These are phyloP conservation scores for Crepidotus variabilis DNA, from an alignment of 768 basidiomycete genomes.

Conservation along the genomic window DNA sequence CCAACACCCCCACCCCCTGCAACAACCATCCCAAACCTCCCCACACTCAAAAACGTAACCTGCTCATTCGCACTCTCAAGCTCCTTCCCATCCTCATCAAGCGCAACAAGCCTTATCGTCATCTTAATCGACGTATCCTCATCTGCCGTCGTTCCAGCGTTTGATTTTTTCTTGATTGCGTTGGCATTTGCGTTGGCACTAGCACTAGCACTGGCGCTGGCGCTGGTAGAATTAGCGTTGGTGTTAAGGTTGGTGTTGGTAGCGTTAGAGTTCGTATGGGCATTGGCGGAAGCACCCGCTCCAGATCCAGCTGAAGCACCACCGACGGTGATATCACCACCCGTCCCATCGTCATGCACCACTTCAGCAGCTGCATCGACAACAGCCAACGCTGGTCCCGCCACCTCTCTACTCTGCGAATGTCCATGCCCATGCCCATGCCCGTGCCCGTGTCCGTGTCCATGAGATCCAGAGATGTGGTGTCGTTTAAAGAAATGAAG, in stretches of 20 bases:
- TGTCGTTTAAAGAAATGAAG: conserved; percentile 58
- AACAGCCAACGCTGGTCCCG: conserved; percentile 76
- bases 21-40: conserved; percentile 49
- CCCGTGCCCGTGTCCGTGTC: neutral
- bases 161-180: conserved; percentile 31
- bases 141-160: conserved; percentile 30
- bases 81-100: conserved; percentile 71
- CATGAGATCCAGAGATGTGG: too few species aligned
- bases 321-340: conserved; percentile 20
- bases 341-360: conserved; percentile 22
- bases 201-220: too few species aligned
- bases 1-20: too few species aligned
- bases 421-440: neutral
- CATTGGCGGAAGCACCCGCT: neutral
- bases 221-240: too few species aligned
- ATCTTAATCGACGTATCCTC: conserved; percentile 66
- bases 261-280: too few species aligned
- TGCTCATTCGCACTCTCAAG: conserved; percentile 78
- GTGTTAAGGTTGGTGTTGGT: too few species aligned
- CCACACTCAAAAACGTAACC: conserved; percentile 82
- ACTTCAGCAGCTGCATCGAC: conserved; percentile 56
- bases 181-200: too few species aligned
- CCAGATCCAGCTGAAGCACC: neutral
- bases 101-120: conserved; percentile 75
- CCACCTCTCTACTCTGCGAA: conserved; percentile 42